Base-by-base conservation (phyloP, 148 eudicot genomes). In the Suaeda aralocaspica region DNA sequence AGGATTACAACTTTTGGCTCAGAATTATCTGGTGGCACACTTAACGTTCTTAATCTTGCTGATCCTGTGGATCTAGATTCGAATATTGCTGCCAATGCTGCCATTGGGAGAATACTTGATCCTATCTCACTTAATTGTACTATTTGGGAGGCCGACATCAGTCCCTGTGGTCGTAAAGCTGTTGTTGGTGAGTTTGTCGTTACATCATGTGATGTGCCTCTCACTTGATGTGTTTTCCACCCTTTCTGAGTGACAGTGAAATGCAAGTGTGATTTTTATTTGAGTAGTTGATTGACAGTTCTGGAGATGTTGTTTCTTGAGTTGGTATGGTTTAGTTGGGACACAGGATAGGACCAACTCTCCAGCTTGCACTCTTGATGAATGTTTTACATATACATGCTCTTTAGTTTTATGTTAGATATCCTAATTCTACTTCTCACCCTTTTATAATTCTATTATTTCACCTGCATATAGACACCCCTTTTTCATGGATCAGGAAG, bases 1-100 rank as follows among this genome's bases (percentile, higher is more conserved):
- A 90, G 96, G 66, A 72, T 93, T 69, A 85, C 96, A 50, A 85
- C 98, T 25, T 78, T 90, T 82, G 98, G 96, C 42, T 86, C 96
- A 67, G 96, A 84, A 34, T 52, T 70, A 68, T 76, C 80, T 72
- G 84, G 91, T 69, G 98, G 96, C 63, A 81, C 85, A 59, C 82
- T 90, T 64, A 72, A 84, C 64, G 28, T 78, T 33, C 76, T 90
- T 76, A 80, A 87, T 79, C 82, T 90, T 56, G 76, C 83, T 60
- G 82, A 85, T 50, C 87, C 92, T 42, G 78, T 88, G 63, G 83
- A 81, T 82, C 73, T 64, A 68, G 39, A 26, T 69, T 63, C 84
- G 19, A 64, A 68, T 59, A 30, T 46, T 64, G 71, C 74, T 59
- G 53, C 74, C 5, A 30, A 41, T 64, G 71, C 74, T 59, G 53